Percentiles rank a stretch among this genome's conserved stretches.
Evolutionary conservation across 2,329 filamentous ascomycete genomes (phyloP).

Genomic region (Decorospora gaudefroyi): DNA sequence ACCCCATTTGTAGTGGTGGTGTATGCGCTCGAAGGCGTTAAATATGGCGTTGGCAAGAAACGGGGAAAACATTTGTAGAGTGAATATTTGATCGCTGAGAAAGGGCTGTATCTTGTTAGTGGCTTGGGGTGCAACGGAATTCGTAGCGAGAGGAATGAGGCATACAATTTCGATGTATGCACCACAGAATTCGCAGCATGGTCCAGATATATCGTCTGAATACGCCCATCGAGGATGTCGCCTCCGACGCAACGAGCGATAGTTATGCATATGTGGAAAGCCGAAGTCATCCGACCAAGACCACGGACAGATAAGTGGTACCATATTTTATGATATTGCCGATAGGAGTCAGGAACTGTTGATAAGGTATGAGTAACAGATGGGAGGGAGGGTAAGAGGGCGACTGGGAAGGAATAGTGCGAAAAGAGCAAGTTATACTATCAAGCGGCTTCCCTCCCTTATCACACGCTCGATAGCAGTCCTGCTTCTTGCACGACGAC

Average conservation of each 20-base stretch:
- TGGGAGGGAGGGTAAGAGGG: background rate
- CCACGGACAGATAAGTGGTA: conserved; percentile 6
- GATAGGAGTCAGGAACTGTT: background rate
- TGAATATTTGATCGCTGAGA: conserved; percentile 2
- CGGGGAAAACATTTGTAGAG: conserved; percentile 6
- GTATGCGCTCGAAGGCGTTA: conserved; percentile 8
- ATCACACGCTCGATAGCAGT: conserved; percentile 1
- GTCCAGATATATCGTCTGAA: background rate
- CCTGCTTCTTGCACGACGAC: conserved; percentile 10
- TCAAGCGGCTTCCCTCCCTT: background rate
- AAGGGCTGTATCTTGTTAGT: conserved; percentile 10
- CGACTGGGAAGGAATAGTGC: background rate
- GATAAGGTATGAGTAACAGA: background rate
- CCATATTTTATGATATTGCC: conserved; percentile 1
- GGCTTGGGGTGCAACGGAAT: background rate
- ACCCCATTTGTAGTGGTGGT: conserved; percentile 18
- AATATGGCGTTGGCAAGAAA: background rate
- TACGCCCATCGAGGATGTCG: conserved; percentile 12
- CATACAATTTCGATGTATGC: conserved; percentile 11
- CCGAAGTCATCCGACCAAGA: background rate
- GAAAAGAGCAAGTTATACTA: conserved; percentile 2
- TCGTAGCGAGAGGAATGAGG: background rate
- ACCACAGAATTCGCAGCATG: conserved; percentile 19
- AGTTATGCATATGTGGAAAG: conserved; percentile 7
- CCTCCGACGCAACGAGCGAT: conserved; percentile 1